Evolutionary conservation across 176 grass and related monocot species (phyloP), one percentile per base, ranked within the genome.

Genomic region (Raddia guianensis): DNA sequence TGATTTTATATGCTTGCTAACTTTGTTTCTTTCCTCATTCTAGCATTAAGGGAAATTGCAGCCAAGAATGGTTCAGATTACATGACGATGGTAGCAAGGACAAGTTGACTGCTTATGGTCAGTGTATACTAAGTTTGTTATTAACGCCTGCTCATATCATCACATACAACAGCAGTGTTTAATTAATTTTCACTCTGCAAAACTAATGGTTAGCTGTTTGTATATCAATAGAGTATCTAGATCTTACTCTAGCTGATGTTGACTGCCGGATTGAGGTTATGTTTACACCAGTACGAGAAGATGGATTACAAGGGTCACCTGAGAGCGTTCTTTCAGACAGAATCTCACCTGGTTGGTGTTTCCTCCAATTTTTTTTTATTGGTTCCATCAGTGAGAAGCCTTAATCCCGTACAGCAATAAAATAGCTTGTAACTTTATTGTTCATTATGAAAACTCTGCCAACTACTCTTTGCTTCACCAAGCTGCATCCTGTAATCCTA

Each of bases 1-100:
- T 86, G 45, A 66, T 63, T 35, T 57, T 61, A 35, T 73, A 82
- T 64, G 66, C 12, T 69, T 75, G 18, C 52, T 66, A 57, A 83
- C 57, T 62, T 85, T 62, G 12, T 9, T 81, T 44, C 33, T 79
- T 74, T 55, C 34, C 89, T 75, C 66, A 77, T 86, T 78, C 76
- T 80, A 98, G 96, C 81, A 52, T 89, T 46, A 93, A 61, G 88
- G 96, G 96, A 89, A 89, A 63, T 58, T 98, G 96, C 90, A 92
- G 81, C 55, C 86, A 91, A 32, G 86, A 95, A 93, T 98, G 96
- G 96, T 95, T 93, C 76, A 88, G 78, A 59, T 70, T 91, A 89
- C 84, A 87, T 78, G 66, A 69, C 16, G 86, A 84, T 68, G 90
- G 86, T 70, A 72, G 33, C 61, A 98, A 90, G 63, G 86, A 82